Percentiles rank a stretch among this genome's conserved stretches.
Evolutionary conservation across 345 rosid species (phyloP).

Genomic region (Sapria himalayana): DNA sequence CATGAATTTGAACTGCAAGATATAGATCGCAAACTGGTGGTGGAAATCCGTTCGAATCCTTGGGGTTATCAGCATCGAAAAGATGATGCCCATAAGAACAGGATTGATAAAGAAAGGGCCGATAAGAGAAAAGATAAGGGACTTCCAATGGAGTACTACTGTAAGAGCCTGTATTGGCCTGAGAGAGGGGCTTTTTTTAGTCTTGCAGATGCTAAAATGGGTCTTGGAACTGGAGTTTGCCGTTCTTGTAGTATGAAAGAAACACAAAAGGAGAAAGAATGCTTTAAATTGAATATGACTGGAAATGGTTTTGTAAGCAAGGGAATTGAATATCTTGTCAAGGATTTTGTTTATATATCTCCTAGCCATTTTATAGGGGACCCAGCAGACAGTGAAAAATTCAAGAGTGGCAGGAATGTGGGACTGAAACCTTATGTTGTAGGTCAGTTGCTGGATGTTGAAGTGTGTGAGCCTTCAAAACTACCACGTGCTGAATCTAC

Average conservation of each 20-base stretch:
- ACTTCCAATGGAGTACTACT: conserved; percentile 27
- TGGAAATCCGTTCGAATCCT: conserved; percentile 26
- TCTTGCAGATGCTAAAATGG: conserved; percentile 24
- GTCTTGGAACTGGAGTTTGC: conserved; percentile 30
- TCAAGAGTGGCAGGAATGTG: conserved; percentile 40
- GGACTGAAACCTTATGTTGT: conserved; percentile 42
- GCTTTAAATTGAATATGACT: conserved; percentile 11
- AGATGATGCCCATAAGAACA: conserved; percentile 17
- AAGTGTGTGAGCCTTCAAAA: conserved; percentile 14
- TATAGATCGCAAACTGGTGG: conserved; percentile 16
- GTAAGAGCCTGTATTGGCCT: conserved; percentile 41
- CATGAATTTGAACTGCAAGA: conserved; percentile 21
- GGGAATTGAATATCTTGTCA: conserved; percentile 20
- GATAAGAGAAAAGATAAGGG: conserved; percentile 33
- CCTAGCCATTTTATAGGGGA: conserved; percentile 17
- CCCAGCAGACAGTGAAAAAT: conserved; percentile 12
- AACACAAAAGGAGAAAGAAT: conserved; percentile 13
- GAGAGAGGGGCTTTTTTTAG: conserved; percentile 47
- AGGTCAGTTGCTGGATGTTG: conserved; percentile 38
- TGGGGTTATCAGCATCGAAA: conserved; percentile 52
- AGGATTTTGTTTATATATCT: conserved; percentile 35
- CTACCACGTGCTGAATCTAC: conserved; percentile 14
- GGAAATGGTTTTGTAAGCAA: conserved; percentile 15
- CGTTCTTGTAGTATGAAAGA: conserved; percentile 24
- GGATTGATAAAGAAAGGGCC: conserved; percentile 26